These are phyloP conservation scores for Venustampulla echinocandica DNA, from an alignment of 495 filamentous ascomycete genomes.

Conservation along the genomic window DNA sequence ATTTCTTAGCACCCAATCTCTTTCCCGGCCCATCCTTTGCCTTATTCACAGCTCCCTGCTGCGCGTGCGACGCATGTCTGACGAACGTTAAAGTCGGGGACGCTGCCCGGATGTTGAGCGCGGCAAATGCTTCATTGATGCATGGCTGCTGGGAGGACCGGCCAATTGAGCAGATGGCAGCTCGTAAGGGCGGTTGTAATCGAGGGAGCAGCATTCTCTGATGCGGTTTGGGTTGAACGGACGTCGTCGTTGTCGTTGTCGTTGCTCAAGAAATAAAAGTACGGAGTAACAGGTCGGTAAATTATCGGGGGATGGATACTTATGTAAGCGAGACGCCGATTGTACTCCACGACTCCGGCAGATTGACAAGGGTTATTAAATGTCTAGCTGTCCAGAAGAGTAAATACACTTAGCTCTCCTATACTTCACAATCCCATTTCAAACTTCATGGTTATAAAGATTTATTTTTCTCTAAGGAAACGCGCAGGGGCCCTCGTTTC, in stretches of 20 bases:
- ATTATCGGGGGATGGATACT: background rate
- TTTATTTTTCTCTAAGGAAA: too few species aligned
- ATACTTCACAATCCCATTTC: too few species aligned
- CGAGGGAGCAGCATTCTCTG: conserved; percentile 40
- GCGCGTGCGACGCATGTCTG: conserved; percentile 74
- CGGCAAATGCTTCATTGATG: conserved; percentile 28
- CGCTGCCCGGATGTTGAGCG: conserved; percentile 32
- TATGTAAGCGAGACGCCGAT: background rate
- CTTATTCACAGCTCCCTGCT: conserved; percentile 79
- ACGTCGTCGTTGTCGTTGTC: conserved; percentile 1
- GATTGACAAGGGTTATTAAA: too few species aligned
- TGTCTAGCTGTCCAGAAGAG: too few species aligned
- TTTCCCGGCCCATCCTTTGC: conserved; percentile 84
- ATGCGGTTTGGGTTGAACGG: conserved; percentile 1
- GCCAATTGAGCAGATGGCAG: conserved; percentile 33
- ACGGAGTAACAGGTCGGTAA: background rate
- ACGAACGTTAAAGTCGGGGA: conserved; percentile 37
- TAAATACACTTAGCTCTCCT: too few species aligned
- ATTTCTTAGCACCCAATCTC: conserved; percentile 89
- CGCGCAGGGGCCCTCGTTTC: too few species aligned
- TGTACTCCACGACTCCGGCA: too few species aligned
- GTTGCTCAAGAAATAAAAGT: background rate
- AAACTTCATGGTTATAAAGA: too few species aligned
- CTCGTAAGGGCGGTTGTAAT: conserved; percentile 43
- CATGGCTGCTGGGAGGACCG: conserved; percentile 21